Base-by-base conservation (phyloP, 768 basidiomycete genomes). In the Zangia roseola region DNA sequence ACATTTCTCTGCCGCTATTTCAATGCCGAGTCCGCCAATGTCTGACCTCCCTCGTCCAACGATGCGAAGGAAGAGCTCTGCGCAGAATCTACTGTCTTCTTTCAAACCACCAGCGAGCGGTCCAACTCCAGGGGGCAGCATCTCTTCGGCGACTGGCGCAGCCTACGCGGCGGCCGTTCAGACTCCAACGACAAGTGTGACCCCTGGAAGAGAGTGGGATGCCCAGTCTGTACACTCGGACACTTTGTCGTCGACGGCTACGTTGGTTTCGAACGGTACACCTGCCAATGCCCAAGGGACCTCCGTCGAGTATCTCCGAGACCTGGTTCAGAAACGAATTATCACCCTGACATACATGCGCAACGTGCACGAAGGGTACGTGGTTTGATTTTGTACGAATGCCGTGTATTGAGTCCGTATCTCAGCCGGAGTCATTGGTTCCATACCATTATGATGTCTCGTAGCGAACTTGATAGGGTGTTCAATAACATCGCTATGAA, bases 1-100 rank as follows among this genome's bases (percentile, higher is more conserved):
- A 6, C 31, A 31, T 35, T 67, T 60, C 51, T 50, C 56, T 41
- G n/a, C 53, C 17, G 28, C 54, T 7, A 37, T 46, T 26, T 50
- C 62, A 39, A 44, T 53, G 44, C 40, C 63, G 54, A 60, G 55
- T 36, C 61, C 63, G 47, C 55, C 63, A 46, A 65, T 64, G 68
- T 60, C 61, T 14, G 69, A 57, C 23, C 24, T 47, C 25, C 48
- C 65, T 1, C 80, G 82, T 45, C 86, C 88, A 24, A 57, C 72
- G 7, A 85, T 93, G 78, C 84, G 89, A 57, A 82, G 90, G 56
- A 93, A 92, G 72, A 88, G 88, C 17, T 90, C 88, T 10, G 89
- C 85, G 10, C 89, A 87, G 71, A 89, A 91, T 68, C 75, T 92
- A 40, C 77, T 93, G 28, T 81, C 83, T 8, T 83, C 84, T 36